Percentiles rank a stretch among this genome's conserved stretches.
Evolutionary conservation across 768 basidiomycete genomes (phyloP).

Genomic region (Myochromella boudieri): DNA sequence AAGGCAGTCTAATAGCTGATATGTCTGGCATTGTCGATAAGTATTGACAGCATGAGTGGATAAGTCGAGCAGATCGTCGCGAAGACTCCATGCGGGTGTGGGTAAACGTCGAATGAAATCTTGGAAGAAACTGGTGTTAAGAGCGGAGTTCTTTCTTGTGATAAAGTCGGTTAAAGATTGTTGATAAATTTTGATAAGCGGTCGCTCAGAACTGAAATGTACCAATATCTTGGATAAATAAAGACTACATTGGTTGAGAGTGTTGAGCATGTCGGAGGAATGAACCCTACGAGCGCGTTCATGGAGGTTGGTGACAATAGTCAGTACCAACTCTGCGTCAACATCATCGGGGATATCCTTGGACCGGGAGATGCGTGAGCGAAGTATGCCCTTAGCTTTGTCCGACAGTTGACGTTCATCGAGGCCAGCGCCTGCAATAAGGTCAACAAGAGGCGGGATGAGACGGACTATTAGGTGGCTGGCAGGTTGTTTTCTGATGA

Average conservation of each 20-base stretch:
- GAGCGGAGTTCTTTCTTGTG: constrained; percentile 74
- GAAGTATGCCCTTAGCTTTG: constrained; percentile 82
- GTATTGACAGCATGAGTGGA: constrained; percentile 65
- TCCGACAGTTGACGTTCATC: constrained; percentile 89
- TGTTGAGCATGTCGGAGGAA: constrained; percentile 58
- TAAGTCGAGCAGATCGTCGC: constrained; percentile 56
- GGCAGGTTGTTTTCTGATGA: constrained; percentile 74
- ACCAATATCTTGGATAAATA: constrained; percentile 60
- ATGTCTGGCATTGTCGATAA: constrained; percentile 74
- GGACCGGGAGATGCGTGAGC: constrained; percentile 68
- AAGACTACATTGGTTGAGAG: constrained; percentile 67
- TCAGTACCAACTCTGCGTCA: constrained; percentile 41
- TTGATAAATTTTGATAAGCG: constrained; percentile 56
- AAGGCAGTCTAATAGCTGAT: constrained; percentile 69
- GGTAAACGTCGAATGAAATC: constrained; percentile 75
- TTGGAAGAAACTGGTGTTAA: constrained; percentile 74
- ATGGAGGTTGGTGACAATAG: constrained; percentile 66
- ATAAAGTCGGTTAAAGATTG: constrained; percentile 74
- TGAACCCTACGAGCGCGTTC: constrained; percentile 65
- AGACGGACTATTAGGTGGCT: constrained; percentile 67
- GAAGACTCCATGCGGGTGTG: constrained; percentile 61
- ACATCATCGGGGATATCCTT: constrained; percentile 61
- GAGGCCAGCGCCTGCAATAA: constrained; percentile 60
- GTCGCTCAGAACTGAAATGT: constrained; percentile 39
- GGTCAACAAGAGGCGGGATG: constrained; percentile 74